Base-by-base conservation (phyloP, 2,329 filamentous ascomycete species). In the Colletotrichum spinosum region DNA sequence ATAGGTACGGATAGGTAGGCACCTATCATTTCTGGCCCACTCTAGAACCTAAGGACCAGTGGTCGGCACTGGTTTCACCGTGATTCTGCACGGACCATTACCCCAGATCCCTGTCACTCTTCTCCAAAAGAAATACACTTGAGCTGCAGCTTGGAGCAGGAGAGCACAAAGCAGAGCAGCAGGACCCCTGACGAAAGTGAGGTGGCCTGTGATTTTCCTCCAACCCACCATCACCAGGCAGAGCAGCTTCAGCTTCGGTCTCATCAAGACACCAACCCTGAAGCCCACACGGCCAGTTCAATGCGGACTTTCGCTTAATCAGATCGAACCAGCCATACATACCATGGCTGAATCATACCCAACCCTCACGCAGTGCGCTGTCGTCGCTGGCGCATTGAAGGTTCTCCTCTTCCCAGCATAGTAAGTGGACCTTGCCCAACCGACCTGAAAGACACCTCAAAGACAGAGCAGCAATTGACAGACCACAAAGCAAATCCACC, bases 381-480 rank as follows among this genome's bases (percentile, higher is more conserved):
- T 97, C 70, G 90, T 97, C 70, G 91, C 94, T 60, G 91, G 92
- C 33, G 93, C 94, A 39, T 88, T 98, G 78, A 98, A 98, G 82
- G 84, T 97, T 68, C 88, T 98, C 65, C 85, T 98, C 61, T 96
- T 97, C 79, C 95, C 95, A 37, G 92, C 95, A 71, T 98, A 98
- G 94, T 97, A 85, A 76, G 92, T 87, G 46, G 44, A 41, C 39
- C 56, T 42, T 44, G 25, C 25, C 25, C 25, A 25, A 25, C 61
- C 35, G 50, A 50, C 17, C 56, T 35, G 61, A 25, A 25, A 25
- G 25, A 55, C 38, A 38, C 50, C 62, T 44, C 58, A 25, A 11
- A 37, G 11, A 37, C 25, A 13, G n/a, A 46, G 34, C 48, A n/a
- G 15, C 46, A 65, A 53, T 69, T 70, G 25, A 70, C 70, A 62